Percentiles rank a stretch among this genome's conserved stretches.
Evolutionary conservation across 202 grass and related monocot species (phyloP).

Genomic region (Setaria viridis): DNA sequence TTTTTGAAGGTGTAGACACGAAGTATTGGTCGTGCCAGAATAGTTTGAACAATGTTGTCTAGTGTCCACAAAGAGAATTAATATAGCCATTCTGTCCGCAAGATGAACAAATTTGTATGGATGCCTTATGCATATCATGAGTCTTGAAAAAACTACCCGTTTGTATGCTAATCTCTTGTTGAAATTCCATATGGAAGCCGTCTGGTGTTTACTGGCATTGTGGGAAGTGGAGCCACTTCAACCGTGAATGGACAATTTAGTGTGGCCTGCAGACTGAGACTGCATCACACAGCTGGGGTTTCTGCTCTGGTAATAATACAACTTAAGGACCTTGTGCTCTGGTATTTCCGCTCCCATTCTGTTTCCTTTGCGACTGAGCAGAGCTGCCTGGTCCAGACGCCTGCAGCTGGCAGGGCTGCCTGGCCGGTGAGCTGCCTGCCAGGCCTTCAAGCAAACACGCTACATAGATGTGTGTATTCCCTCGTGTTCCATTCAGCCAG

Average conservation of each 20-base stretch:
- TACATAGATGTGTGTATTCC: background rate
- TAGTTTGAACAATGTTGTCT: constrained; percentile 7
- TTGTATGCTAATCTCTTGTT: background rate
- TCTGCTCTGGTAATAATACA: background rate
- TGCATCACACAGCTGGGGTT: too few relatives aligned
- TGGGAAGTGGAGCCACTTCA: background rate
- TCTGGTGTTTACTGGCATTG: background rate
- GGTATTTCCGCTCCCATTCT: background rate
- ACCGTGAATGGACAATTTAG: background rate
- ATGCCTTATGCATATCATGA: background rate
- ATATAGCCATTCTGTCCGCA: background rate
- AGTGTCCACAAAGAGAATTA: background rate
- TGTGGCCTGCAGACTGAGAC: constrained; percentile 6
- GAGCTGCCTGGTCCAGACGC: too few relatives aligned
- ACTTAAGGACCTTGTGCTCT: background rate
- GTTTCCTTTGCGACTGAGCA: background rate
- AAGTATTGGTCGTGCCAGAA: background rate
- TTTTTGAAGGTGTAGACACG: background rate
- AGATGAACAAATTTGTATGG: background rate
- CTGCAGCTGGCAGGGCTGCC: too few relatives aligned
- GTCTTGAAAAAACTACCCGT: background rate
- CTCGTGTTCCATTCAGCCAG: background rate
- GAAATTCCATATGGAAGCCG: background rate
- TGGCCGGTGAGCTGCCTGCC: too few relatives aligned
- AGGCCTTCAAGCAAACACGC: background rate